Conservation (phyloP, 352 stramenopile genomes). For the Phytophthora litchii region DNA sequence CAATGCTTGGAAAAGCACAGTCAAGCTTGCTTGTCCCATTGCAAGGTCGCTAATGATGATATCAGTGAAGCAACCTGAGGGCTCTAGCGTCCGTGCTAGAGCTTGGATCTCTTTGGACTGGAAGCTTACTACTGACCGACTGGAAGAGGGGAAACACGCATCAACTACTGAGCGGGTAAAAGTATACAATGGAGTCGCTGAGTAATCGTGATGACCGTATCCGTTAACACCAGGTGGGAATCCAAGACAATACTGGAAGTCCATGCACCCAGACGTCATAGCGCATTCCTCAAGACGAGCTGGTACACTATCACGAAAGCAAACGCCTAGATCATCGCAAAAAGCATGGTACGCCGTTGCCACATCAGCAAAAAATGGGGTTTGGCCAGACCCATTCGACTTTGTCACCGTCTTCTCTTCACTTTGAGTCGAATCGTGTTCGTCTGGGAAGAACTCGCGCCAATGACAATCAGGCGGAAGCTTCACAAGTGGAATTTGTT, state of each 20-base stretch:
- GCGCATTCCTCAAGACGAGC: constrained; percentile 57
- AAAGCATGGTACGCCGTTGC: constrained; percentile 60
- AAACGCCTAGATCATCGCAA: constrained; percentile 61
- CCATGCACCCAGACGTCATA: constrained; percentile 42
- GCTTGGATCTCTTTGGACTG: constrained; percentile 56
- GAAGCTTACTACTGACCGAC: constrained; percentile 15
- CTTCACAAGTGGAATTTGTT: constrained; percentile 36
- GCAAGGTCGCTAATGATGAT: constrained; percentile 56
- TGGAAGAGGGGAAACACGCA: constrained; percentile 20
- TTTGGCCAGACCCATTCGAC: background rate
- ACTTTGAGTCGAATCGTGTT: constrained; percentile 17
- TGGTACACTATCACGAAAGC: constrained; percentile 54
- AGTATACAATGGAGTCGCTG: constrained; percentile 14
- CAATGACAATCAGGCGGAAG: constrained; percentile 53
- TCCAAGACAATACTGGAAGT: constrained; percentile 71
- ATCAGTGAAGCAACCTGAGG: constrained; percentile 48
- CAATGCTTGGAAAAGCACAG: constrained; percentile 57
- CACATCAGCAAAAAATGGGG: constrained; percentile 39
- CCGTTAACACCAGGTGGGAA: constrained; percentile 37
- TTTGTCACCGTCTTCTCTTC: constrained; percentile 8
- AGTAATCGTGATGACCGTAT: constrained; percentile 32
- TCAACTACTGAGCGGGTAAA: constrained; percentile 21
- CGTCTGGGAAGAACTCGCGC: constrained; percentile 53
- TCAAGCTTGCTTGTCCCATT: constrained; percentile 49
- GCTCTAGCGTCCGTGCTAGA: constrained; percentile 45